These are phyloP conservation scores for Monosporascus sp. DNA, from an alignment of 2,329 filamentous ascomycete species.

Conservation along the genomic window DNA sequence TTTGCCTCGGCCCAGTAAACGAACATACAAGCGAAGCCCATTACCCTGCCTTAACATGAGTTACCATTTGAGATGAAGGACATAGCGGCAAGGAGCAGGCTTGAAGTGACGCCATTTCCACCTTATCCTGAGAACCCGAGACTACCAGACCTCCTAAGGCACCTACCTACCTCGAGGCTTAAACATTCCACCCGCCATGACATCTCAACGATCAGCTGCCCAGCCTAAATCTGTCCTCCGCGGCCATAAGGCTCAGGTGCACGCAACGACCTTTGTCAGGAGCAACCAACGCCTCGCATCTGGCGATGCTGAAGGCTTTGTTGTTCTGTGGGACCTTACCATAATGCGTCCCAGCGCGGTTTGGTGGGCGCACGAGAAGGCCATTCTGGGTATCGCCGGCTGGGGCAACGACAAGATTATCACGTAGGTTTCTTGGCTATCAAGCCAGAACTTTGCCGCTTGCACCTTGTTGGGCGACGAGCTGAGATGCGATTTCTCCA, in stretches of 20 bases:
- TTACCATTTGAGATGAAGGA: no score
- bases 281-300: conserved; percentile 73
- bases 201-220: conserved; percentile 26
- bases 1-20: no score
- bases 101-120: no score
- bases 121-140: no score
- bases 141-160: no score
- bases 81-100: no score
- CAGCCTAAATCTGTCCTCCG: conserved; percentile 65
- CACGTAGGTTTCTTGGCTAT: conserved; percentile 57
- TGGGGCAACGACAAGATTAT: conserved; percentile 73
- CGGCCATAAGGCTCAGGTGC: conserved; percentile 77
- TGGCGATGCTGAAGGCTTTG: conserved; percentile 85
- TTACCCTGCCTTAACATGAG: no score
- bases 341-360: conserved; percentile 76
- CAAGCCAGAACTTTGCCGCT: conserved; percentile 1
- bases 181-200: conserved; percentile 1
- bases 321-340: conserved; percentile 78
- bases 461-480: conserved; percentile 1
- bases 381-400: conserved; percentile 67
- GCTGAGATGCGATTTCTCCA: conserved; percentile 31
- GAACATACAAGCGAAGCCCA: no score
- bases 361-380: conserved; percentile 78
- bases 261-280: conserved; percentile 68
- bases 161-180: not conserved